Percentiles rank a stretch among this genome's conserved stretches.
These are phyloP conservation scores for Paragyromitra xinjiangensis DNA, from an alignment of 495 filamentous ascomycete genomes.

Conservation along the genomic window DNA sequence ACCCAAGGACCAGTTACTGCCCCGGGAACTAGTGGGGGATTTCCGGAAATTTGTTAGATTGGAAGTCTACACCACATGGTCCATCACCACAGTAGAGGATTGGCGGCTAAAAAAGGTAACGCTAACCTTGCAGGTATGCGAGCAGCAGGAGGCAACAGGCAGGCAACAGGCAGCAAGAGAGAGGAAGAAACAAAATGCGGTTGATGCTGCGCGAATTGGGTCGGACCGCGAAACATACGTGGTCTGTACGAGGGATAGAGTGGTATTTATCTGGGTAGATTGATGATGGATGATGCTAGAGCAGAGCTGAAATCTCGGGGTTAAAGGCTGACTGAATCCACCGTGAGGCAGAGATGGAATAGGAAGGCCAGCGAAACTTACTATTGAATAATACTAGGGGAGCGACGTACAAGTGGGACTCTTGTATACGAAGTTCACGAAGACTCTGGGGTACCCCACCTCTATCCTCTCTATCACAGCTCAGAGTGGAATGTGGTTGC, in stretches of 20 bases:
- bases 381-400: conserved; percentile 12
- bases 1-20: conserved; percentile 19
- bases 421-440: conserved; percentile 25
- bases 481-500: conserved; percentile 45
- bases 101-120: conserved; percentile 43
- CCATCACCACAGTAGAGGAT: conserved; percentile 20
- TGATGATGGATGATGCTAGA: conserved; percentile 1
- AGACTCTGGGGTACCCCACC: conserved; percentile 28
- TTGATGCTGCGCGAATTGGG: conserved; percentile 34
- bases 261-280: conserved; percentile 12
- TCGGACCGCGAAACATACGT: conserved; percentile 28
- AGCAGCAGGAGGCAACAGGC: not conserved
- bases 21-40: conserved; percentile 17
- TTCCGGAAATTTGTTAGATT: conserved; percentile 29
- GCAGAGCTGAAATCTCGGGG: conserved; percentile 7
- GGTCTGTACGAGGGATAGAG: conserved; percentile 13
- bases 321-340: not conserved
- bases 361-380: not conserved
- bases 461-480: conserved; percentile 9
- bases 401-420: conserved; percentile 8
- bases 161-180: conserved; percentile 21
- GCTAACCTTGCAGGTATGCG: conserved; percentile 34
- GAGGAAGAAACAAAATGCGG: conserved; percentile 31
- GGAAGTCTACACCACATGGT: conserved; percentile 32
- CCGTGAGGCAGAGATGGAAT: conserved; percentile 1